A percentile compares a stretch with the other conserved stretches of the same genome.
Evolutionary conservation across 202 grass and related monocot species (phyloP).

Genomic region (Panicum hallii): DNA sequence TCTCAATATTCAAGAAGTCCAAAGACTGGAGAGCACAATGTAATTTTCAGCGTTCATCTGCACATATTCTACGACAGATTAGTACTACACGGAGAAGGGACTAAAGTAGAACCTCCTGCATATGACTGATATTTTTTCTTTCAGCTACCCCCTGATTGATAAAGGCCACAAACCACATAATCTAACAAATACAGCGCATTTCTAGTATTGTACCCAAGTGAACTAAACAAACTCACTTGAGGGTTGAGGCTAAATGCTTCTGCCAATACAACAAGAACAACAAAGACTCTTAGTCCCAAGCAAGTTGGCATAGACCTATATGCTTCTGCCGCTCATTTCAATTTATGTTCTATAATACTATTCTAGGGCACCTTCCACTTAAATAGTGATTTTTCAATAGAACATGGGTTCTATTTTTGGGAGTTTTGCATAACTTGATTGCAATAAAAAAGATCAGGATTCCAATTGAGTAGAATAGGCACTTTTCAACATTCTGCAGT

Average conservation of each 20-base stretch:
- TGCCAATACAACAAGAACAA: not conserved
- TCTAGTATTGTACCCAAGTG: not conserved
- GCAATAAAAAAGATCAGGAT: not conserved
- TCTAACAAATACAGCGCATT: conserved; percentile 16
- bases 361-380: not conserved
- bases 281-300: not conserved
- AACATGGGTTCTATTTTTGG: not conserved
- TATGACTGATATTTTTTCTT: conserved; percentile 15
- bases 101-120: not conserved
- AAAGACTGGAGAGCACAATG: not conserved
- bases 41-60: not conserved
- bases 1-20: not conserved
- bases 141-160: not conserved
- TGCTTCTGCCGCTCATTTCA: conserved; percentile 20
- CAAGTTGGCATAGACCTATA: not conserved
- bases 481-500: conserved; percentile 10
- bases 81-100: not conserved
- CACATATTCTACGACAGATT: not conserved
- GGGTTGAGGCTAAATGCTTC: not conserved
- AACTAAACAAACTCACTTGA: not conserved
- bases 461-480: not conserved
- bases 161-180: not conserved
- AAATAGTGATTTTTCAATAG: not conserved
- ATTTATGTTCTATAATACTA: not conserved
- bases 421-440: not conserved